Percentiles rank a stretch among this genome's conserved stretches.
phyloP scores from a whole-genome alignment of 805 yeast genomes.

The Metschnikowia borealis region DNA sequence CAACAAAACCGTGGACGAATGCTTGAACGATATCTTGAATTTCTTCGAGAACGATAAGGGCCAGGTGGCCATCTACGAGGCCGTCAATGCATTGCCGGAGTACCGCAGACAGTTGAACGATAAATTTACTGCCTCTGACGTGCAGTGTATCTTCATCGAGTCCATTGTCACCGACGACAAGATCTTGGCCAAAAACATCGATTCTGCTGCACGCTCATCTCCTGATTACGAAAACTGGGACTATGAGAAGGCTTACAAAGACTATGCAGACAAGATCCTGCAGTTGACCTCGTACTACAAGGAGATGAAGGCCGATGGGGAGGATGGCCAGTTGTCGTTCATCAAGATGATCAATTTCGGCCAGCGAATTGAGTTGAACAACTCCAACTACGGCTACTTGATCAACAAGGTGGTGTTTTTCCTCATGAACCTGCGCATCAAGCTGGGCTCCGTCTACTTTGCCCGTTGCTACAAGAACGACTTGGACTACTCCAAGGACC shows the following conservation, averaged over 20 bases:
- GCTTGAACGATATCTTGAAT: slow-evolving; percentile 62
- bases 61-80: slow-evolving; percentile 95
- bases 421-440: slow-evolving; percentile 84
- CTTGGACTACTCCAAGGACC: slow-evolving; percentile 67
- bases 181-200: slow-evolving; percentile 68
- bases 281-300: slow-evolving; percentile 67
- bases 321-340: slow-evolving; percentile 51
- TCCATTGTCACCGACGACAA: slow-evolving; percentile 72
- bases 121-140: slow-evolving; percentile 51
- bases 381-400: slow-evolving; percentile 82
- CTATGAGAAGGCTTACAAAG: slow-evolving; percentile 66
- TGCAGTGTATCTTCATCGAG: slow-evolving; percentile 85
- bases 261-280: slow-evolving; percentile 70
- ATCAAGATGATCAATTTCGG: slow-evolving; percentile 91
- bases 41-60: slow-evolving; percentile 78
- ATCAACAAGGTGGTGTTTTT: slow-evolving; percentile 88
- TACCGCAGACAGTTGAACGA: slow-evolving; percentile 60
- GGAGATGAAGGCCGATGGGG: slow-evolving; percentile 54
- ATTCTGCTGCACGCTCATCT: slow-evolving; percentile 74
- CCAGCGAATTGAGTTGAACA: slow-evolving; percentile 72
- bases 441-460: slow-evolving; percentile 86
- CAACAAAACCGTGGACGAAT: slow-evolving; percentile 53
- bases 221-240: slow-evolving; percentile 85
- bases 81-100: slow-evolving; percentile 76
- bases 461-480: slow-evolving; percentile 70